Evolutionary conservation across 805 yeast species (phyloP), one percentile per base, ranked within the genome.

Genomic region (Candida dajiaensis): DNA sequence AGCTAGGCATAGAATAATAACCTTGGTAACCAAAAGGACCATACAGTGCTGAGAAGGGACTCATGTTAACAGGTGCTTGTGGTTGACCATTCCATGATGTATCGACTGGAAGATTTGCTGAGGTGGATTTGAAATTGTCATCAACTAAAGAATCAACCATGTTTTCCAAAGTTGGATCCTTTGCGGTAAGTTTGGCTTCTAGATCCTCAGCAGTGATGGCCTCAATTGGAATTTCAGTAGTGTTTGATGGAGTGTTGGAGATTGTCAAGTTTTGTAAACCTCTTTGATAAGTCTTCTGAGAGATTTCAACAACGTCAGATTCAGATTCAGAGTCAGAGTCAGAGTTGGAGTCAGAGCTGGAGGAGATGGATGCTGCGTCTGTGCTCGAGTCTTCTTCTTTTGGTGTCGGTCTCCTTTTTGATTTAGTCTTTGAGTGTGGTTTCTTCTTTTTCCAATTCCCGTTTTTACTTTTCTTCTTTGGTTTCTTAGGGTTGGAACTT

Each of bases 61-160:
- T 12, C n/a, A 20, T 13, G 23, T 36, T 36, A 5, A 36, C 23
- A 11, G n/a, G 9, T 19, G n/a, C 16, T 18, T 16, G 19, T 16
- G 21, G 37, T 20, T 36, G 22, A 12, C n/a, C 39, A 10, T 20
- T 20, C 23, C 23, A 20, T 5, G 23, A 20, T 3, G 23, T 36
- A 19, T 10, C 39, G 16, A n/a, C 23, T 12, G 22, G 22, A 13
- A 12, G 31, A 4, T 28, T n/a, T n/a, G 3, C 16, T 13, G 22
- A 15, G 2, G n/a, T 20, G 2, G 39, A 18, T 36, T 36, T 36
- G 23, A 41, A 21, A 26, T 41, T 15, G 13, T 63, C 67, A 42
- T 55, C 56, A 16, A 65, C 62, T 40, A 64, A 56, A 3, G 63
- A 55, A 46, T 61, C 61, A 29, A 65, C 69, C 68, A 65, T 65